Evolutionary conservation across 2,329 filamentous ascomycete species (phyloP), one percentile per base, ranked within the genome.

Genomic region (Orbilia quercus): DNA sequence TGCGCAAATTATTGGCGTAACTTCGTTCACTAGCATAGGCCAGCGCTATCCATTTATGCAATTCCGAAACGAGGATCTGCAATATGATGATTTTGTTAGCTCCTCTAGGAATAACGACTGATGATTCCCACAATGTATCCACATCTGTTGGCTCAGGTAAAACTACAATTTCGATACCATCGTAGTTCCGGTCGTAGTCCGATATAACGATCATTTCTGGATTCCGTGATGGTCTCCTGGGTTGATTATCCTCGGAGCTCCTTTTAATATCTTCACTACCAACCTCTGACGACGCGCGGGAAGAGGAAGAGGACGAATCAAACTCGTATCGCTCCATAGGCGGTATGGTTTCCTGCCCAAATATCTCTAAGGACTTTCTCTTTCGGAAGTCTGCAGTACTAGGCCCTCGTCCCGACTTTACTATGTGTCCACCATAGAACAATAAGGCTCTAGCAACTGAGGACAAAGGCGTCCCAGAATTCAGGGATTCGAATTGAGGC

Each of bases 91-190:
- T 25, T 38, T 25, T 25, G 16, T 54, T 36, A 7, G 23, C 23
- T 7, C 59, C 53, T n/a, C 59, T 16, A 1, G 47, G 38, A 6
- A 54, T 22, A 7, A 42, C 28, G 6, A 73, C 25, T 0, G 69
- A 65, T 11, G 53, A 12, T 14, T 65, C 40, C 44, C 44, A 55
- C 5, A 36, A 18, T 2, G 53, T 65, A 25, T 40, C 22, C 11
- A 58, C 51, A 1, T 38, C 40, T 7, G 47, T 60, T 0, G 60
- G 60, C n/a, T 73, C 69, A 1, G 69, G 69, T 3, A 73, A 47
- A 18, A 73, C 22, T 22, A 65, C n/a, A 20, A 73, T 60, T 31
- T 73, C 59, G 14, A 73, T 60, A 2, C 69, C 69, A 1, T 47
- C 22, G 20, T 73, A 47, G 9, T 28, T 31, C 22, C 40, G 25